Conservation (phyloP, 805 yeast genomes). For the Saccharomycopsis malanga region DNA sequence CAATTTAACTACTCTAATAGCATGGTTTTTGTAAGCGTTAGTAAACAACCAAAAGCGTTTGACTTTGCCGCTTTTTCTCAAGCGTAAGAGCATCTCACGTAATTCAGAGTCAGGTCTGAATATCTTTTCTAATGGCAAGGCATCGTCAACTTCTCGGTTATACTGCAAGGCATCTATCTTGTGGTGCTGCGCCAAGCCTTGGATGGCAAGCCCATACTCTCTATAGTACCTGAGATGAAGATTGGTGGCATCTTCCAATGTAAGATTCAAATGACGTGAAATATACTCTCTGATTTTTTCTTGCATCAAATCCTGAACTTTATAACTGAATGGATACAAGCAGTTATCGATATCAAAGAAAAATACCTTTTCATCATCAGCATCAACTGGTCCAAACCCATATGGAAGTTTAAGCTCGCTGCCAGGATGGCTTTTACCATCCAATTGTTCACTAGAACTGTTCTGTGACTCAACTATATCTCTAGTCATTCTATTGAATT, state of each 20-base stretch:
- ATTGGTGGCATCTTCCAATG: conserved; percentile 64
- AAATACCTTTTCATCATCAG: conserved; percentile 36
- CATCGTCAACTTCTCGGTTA: conserved; percentile 84
- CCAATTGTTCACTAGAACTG: too few relatives aligned
- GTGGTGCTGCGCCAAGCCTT: conserved; percentile 63
- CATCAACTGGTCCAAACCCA: conserved; percentile 19
- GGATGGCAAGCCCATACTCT: conserved; percentile 87
- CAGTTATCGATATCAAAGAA: conserved; percentile 95
- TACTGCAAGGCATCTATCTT: conserved; percentile 84
- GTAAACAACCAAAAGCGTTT: conserved; percentile 87
- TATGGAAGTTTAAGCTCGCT: conserved; percentile 10
- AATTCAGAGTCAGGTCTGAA: conserved; percentile 53
- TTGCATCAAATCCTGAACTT: conserved; percentile 84
- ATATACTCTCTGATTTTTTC: conserved; percentile 77
- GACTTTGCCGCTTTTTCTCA: conserved; percentile 43
- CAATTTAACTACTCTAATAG: conserved; percentile 65
- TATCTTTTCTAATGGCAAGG: conserved; percentile 78
- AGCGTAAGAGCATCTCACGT: conserved; percentile 42
- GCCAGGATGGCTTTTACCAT: conserved; percentile 11
- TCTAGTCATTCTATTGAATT: too few relatives aligned
- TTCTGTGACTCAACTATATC: too few relatives aligned
- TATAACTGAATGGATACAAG: conserved; percentile 65
- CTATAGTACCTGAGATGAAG: conserved; percentile 73
- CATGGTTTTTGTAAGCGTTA: conserved; percentile 91
- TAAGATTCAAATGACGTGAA: conserved; percentile 51